Conservation (phyloP, 495 filamentous ascomycete species). For the Aspergillus asperescens region DNA sequence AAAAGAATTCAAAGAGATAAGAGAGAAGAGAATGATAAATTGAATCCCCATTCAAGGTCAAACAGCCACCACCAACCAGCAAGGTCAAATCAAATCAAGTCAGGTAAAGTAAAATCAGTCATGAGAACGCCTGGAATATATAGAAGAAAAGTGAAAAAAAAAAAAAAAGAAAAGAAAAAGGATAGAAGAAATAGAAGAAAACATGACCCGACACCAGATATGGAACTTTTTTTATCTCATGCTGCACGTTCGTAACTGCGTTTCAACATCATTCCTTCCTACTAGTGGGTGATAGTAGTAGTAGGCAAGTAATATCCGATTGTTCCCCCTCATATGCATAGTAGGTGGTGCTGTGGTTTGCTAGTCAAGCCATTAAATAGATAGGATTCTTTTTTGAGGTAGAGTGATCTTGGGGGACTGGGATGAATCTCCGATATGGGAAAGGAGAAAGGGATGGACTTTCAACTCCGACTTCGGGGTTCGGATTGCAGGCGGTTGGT, state of each 20-base stretch:
- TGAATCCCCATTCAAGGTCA: not conserved
- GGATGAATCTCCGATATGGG: not conserved
- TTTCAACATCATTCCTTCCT: constrained; percentile 3
- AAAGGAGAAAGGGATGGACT: not conserved
- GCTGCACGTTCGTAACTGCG: constrained; percentile 5
- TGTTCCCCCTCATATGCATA: not conserved
- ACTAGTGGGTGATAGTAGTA: not conserved
- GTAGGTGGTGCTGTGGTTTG: not conserved
- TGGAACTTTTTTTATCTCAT: not conserved
- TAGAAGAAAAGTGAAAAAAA: too few relatives aligned
- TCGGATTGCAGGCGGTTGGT: not conserved
- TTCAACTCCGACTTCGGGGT: not conserved
- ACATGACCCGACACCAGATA: not conserved
- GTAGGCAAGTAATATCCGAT: not conserved
- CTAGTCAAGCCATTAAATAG: constrained; percentile 4
- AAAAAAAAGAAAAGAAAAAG: too few relatives aligned
- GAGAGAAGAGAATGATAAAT: not conserved
- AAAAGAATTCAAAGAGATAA: not conserved
- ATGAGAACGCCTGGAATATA: not conserved
- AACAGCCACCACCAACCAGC: not conserved
- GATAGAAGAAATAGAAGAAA: not conserved
- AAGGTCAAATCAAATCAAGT: not conserved
- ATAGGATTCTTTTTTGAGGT: constrained; percentile 1
- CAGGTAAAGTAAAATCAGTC: not conserved
- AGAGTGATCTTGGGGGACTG: too few relatives aligned